A percentile compares a stretch with the other conserved stretches of the same genome.
Conservation (phyloP, 257 asterid species). For the Rauvolfia tetraphylla region DNA sequence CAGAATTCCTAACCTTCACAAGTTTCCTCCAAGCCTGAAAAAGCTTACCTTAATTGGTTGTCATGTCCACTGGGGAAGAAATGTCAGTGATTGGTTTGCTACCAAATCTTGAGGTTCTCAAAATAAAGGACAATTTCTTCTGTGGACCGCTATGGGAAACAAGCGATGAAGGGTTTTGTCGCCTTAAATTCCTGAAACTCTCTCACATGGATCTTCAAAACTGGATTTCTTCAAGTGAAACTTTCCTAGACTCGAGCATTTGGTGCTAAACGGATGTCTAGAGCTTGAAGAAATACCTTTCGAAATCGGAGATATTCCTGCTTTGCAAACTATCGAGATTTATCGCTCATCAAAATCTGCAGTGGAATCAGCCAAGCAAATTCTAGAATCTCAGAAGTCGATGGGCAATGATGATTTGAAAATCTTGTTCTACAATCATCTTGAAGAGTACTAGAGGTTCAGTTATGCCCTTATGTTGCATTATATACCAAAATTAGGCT, state of each 20-base stretch:
- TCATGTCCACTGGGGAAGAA: not conserved
- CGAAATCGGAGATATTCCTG: not conserved
- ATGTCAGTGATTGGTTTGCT: not conserved
- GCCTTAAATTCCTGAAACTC: too few relatives aligned
- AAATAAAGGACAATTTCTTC: not conserved
- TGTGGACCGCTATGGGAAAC: not conserved
- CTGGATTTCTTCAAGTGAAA: too few relatives aligned
- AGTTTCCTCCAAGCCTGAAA: not conserved
- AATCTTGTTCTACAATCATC: too few relatives aligned
- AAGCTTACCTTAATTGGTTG: too few relatives aligned
- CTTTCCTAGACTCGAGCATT: too few relatives aligned
- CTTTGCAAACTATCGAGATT: not conserved
- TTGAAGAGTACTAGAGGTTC: too few relatives aligned
- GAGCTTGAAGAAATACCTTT: not conserved
- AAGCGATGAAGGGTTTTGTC: not conserved
- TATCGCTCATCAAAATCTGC: not conserved
- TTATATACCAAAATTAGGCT: too few relatives aligned
- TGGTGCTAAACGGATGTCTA: too few relatives aligned
- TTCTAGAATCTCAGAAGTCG: not conserved
- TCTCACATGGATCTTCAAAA: too few relatives aligned
- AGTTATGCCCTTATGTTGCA: too few relatives aligned
- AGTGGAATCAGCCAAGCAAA: not conserved
- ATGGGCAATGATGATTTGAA: too few relatives aligned
- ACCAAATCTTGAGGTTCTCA: conserved; percentile 2
- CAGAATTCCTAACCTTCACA: not conserved